phyloP scores from a whole-genome alignment of 495 filamentous ascomycete genomes.

The Polyplosphaeria fusca region DNA sequence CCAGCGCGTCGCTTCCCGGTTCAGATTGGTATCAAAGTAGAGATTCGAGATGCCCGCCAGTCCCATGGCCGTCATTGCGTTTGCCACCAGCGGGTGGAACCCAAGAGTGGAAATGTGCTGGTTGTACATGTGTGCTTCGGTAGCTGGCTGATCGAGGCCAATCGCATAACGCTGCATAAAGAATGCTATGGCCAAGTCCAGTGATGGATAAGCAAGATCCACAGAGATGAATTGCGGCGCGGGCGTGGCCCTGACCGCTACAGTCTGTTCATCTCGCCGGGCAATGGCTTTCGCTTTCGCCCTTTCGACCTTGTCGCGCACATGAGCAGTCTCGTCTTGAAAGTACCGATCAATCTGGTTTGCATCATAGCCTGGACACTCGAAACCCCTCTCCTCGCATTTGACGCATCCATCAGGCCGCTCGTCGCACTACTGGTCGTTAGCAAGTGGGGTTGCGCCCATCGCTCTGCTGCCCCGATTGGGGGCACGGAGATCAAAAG shows the following conservation, averaged over 20 bases:
- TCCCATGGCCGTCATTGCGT: conserved; percentile 47
- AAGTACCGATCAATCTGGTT: conserved; percentile 20
- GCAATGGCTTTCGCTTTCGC: conserved; percentile 23
- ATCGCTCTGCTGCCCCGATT: too few relatives aligned
- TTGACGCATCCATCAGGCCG: conserved; percentile 21
- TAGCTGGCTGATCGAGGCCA: conserved; percentile 17
- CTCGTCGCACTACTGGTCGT: conserved; percentile 21
- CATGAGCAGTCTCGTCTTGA: conserved; percentile 18
- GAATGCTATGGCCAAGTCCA: conserved; percentile 22
- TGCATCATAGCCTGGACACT: conserved; percentile 23
- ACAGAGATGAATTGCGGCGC: neutral
- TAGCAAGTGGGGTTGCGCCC: too few relatives aligned
- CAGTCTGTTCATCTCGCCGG: conserved; percentile 1
- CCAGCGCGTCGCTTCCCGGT: conserved; percentile 44
- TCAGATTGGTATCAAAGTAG: conserved; percentile 39
- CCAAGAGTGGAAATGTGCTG: conserved; percentile 13
- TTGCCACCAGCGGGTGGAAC: conserved; percentile 26
- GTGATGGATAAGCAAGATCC: conserved; percentile 1
- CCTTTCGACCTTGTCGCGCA: conserved; percentile 14
- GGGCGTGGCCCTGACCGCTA: neutral
- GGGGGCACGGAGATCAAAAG: too few relatives aligned
- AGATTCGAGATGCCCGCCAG: conserved; percentile 52
- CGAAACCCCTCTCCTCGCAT: conserved; percentile 12
- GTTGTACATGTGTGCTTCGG: conserved; percentile 1
- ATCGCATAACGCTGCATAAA: conserved; percentile 23